These are phyloP conservation scores for Mortierella hygrophila DNA, from an alignment of 192 early-diverging fungal genomes.

Conservation along the genomic window DNA sequence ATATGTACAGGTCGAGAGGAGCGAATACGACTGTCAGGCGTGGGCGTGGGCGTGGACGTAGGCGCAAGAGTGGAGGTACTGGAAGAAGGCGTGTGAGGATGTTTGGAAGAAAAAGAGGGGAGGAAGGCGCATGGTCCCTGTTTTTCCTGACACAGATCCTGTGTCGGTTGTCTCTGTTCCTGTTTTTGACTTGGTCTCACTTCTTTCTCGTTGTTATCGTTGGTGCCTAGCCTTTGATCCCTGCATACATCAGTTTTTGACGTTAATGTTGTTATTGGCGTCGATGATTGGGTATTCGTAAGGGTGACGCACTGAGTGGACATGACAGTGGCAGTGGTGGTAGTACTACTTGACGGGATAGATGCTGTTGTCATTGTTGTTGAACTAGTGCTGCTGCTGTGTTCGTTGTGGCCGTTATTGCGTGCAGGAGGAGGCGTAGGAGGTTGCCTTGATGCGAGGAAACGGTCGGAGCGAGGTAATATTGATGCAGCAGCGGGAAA, in stretches of 20 bases:
- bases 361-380: background rate
- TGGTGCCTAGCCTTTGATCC: background rate
- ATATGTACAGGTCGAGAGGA: background rate
- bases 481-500: background rate
- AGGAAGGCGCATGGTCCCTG: background rate
- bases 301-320: background rate
- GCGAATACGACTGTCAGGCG: background rate
- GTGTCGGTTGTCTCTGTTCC: slow-evolving; percentile 11
- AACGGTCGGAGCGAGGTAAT: background rate
- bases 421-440: background rate
- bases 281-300: background rate
- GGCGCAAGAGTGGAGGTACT: background rate
- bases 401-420: background rate
- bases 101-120: background rate
- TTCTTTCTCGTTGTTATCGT: background rate
- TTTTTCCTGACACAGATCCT: background rate
- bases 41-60: no score
- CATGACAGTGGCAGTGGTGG: background rate
- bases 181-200: background rate
- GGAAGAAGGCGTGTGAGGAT: background rate
- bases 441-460: background rate
- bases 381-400: background rate
- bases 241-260: background rate
- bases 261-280: background rate
- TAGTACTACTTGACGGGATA: background rate